These are phyloP conservation scores for Penicillium vulpinum DNA, from an alignment of 2,329 filamentous ascomycete species.

Conservation along the genomic window DNA sequence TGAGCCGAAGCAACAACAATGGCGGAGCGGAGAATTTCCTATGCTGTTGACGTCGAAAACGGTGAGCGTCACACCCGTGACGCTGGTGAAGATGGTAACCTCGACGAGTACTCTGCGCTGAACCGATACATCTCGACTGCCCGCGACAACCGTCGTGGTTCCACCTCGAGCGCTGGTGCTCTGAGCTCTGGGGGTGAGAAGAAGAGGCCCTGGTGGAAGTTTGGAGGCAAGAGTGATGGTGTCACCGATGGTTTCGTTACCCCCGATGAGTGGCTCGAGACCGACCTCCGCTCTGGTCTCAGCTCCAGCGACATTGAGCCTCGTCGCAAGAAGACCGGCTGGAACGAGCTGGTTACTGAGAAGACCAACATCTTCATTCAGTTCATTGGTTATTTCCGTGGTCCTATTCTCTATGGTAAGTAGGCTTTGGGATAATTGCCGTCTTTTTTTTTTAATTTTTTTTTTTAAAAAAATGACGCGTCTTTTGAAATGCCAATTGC, in stretches of 20 bases:
- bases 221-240: conserved; percentile 46
- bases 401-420: conserved; percentile 48
- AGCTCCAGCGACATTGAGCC: conserved; percentile 59
- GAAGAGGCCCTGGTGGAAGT: conserved; percentile 61
- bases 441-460: too few species aligned
- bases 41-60: conserved; percentile 46
- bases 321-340: conserved; percentile 66
- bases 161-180: conserved; percentile 46
- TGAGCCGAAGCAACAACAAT: conserved; percentile 44
- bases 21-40: conserved; percentile 48
- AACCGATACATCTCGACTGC: conserved; percentile 69
- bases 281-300: conserved; percentile 67
- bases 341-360: conserved; percentile 71
- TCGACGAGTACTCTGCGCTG: conserved; percentile 65
- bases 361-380: conserved; percentile 75
- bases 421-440: background rate
- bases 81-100: conserved; percentile 28
- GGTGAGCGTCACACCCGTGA: conserved; percentile 38
- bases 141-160: conserved; percentile 57
- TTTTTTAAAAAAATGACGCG: too few species aligned
- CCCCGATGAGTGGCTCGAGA: conserved; percentile 68
- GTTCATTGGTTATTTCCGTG: conserved; percentile 73
- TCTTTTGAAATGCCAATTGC: background rate
- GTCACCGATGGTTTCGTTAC: conserved; percentile 45
- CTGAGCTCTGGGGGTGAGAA: conserved; percentile 43